A percentile compares a stretch with the other conserved stretches of the same genome.
Conservation (phyloP, 768 basidiomycete species). For the Russula foetens region DNA sequence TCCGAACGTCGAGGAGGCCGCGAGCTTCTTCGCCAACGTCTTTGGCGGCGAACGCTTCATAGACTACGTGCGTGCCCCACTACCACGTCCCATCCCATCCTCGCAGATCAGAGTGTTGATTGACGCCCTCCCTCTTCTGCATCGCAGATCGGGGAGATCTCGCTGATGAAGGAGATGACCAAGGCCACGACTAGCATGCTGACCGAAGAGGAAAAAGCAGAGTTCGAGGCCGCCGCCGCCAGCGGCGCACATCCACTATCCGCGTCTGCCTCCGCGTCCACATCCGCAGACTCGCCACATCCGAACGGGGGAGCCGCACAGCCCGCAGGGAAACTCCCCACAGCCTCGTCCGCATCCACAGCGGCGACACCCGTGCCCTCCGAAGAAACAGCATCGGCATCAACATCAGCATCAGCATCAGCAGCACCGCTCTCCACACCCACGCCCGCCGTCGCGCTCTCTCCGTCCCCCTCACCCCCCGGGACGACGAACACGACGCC, state of each 20-base stretch:
- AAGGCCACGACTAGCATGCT: slow-evolving; percentile 79
- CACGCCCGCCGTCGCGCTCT: slow-evolving; percentile 20
- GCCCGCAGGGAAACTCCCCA: not conserved
- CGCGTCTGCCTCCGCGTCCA: slow-evolving; percentile 2
- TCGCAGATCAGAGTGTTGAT: not conserved
- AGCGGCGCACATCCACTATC: too few relatives aligned
- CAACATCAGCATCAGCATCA: too few relatives aligned
- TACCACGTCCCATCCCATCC: not conserved
- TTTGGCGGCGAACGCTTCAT: slow-evolving; percentile 91
- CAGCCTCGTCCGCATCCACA: not conserved
- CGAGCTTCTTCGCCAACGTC: slow-evolving; percentile 90
- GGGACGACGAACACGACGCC: not conserved
- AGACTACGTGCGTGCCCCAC: slow-evolving; percentile 65
- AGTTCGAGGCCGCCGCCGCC: slow-evolving; percentile 29
- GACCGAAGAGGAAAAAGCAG: slow-evolving; percentile 88
- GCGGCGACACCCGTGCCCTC: not conserved
- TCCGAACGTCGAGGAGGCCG: slow-evolving; percentile 80
- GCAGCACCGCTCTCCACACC: not conserved
- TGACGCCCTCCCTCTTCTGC: not conserved
- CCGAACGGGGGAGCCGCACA: not conserved
- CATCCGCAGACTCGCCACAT: not conserved
- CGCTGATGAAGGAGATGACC: slow-evolving; percentile 90
- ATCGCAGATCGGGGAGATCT: slow-evolving; percentile 88
- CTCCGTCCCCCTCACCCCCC: slow-evolving; percentile 11
- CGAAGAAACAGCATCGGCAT: not conserved